These are phyloP conservation scores for Entonaema liquescens DNA, from an alignment of 495 filamentous ascomycete species.

Conservation along the genomic window DNA sequence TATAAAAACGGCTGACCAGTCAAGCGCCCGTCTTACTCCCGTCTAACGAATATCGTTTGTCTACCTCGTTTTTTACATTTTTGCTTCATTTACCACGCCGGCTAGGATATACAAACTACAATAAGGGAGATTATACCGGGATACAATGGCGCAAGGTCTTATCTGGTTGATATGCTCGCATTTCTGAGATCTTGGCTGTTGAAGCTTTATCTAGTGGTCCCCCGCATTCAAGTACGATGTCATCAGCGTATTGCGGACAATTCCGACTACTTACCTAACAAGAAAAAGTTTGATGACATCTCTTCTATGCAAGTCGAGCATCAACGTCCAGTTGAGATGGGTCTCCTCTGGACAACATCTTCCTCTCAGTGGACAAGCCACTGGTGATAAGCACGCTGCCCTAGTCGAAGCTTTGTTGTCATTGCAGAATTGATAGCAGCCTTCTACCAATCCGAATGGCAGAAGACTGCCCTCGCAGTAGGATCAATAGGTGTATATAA, in stretches of 20 bases:
- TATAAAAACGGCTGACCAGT: conserved; percentile 15
- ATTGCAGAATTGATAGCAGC: conserved; percentile 33
- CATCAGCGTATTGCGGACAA: conserved; percentile 24
- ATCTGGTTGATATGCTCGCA: conserved; percentile 15
- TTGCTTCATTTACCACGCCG: neutral
- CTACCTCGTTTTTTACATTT: neutral
- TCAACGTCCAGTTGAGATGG: conserved; percentile 35
- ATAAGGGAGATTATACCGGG: neutral
- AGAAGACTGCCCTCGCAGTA: conserved; percentile 7
- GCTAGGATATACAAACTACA: conserved; percentile 3
- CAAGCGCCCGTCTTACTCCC: neutral
- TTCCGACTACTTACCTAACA: conserved; percentile 39
- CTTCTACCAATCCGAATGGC: conserved; percentile 28
- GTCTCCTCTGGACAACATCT: conserved; percentile 10
- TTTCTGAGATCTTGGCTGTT: conserved; percentile 9
- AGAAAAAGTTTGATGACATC: conserved; percentile 37
- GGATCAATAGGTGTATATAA: conserved; percentile 19
- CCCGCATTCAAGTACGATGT: conserved; percentile 34
- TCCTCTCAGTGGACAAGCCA: conserved; percentile 29
- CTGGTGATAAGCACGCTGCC: conserved; percentile 31
- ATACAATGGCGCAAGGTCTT: conserved; percentile 14
- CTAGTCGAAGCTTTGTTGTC: conserved; percentile 29
- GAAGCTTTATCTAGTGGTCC: conserved; percentile 33
- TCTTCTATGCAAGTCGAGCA: conserved; percentile 40
- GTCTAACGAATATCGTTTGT: neutral